These are phyloP conservation scores for Tolypocladium amazonense DNA, from an alignment of 2,329 filamentous ascomycete species.

Conservation along the genomic window DNA sequence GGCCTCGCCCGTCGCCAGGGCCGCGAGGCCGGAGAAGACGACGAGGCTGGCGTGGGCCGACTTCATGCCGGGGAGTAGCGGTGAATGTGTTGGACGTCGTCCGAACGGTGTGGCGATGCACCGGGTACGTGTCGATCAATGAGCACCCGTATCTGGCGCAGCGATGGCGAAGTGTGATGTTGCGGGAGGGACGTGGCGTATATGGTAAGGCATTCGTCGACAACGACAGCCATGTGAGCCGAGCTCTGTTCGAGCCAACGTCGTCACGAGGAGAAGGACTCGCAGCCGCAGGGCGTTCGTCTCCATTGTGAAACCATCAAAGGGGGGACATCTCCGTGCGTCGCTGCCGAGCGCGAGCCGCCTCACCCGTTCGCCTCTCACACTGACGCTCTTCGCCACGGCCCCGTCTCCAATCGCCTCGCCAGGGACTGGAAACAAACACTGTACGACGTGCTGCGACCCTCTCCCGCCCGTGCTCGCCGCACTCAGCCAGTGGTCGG, in stretches of 20 bases:
- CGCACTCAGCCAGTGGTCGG: not conserved
- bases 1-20: conserved; percentile 16
- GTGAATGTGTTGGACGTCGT: not conserved
- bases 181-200: not conserved
- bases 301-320: not conserved
- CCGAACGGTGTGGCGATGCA: not conserved
- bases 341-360: not conserved
- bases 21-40: conserved; percentile 17
- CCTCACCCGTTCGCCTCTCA: not conserved
- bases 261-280: not conserved
- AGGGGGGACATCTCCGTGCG: not conserved
- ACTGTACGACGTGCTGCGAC: not conserved
- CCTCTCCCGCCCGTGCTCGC: not conserved
- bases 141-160: not conserved
- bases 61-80: conserved; percentile 13
- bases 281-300: not conserved
- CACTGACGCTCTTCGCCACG: not conserved
- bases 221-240: not conserved
- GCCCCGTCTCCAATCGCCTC: not conserved
- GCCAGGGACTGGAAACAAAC: not conserved
- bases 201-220: not conserved
- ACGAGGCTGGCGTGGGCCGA: conserved; percentile 11
- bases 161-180: not conserved
- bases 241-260: not conserved
- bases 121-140: not conserved